These are phyloP conservation scores for Taiozyma sp. DNA, from an alignment of 1,139 yeast species.

Conservation along the genomic window DNA sequence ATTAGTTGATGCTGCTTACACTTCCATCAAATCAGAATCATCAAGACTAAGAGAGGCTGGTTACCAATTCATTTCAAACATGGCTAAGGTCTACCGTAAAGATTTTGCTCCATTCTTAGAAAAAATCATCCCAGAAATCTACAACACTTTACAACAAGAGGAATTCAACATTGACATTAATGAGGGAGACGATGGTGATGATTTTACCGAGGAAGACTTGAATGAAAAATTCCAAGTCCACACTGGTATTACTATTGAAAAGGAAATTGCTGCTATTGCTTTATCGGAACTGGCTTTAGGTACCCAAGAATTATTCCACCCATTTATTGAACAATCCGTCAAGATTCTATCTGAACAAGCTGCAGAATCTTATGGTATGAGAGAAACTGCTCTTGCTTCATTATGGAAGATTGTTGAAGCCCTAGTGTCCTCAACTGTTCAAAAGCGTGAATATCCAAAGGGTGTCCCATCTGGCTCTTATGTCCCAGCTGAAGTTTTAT, in stretches of 20 bases:
- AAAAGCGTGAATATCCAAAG: slow-evolving; percentile 54
- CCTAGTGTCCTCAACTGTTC: slow-evolving; percentile 55
- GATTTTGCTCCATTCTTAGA: slow-evolving; percentile 87
- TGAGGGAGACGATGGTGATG: slow-evolving; percentile 35
- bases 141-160: slow-evolving; percentile 79
- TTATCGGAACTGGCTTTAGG: slow-evolving; percentile 85
- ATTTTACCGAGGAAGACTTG: slow-evolving; percentile 45
- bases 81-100: slow-evolving; percentile 91
- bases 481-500: slow-evolving; percentile 51
- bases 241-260: slow-evolving; percentile 94
- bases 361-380: slow-evolving; percentile 85
- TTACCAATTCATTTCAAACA: slow-evolving; percentile 88
- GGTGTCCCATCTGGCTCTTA: slow-evolving; percentile 69
- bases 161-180: slow-evolving; percentile 52
- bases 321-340: slow-evolving; percentile 71
- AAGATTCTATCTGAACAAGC: slow-evolving; percentile 66
- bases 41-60: slow-evolving; percentile 92
- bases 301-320: slow-evolving; percentile 74
- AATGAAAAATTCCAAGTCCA: slow-evolving; percentile 77
- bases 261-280: slow-evolving; percentile 95
- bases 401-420: slow-evolving; percentile 83
- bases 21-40: slow-evolving; percentile 71
- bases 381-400: slow-evolving; percentile 80
- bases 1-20: slow-evolving; percentile 83
- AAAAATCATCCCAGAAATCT: slow-evolving; percentile 77